A percentile compares a stretch with the other conserved stretches of the same genome.
phyloP scores from a whole-genome alignment of 2,329 filamentous ascomycete species.

The Monosporascus sp. region DNA sequence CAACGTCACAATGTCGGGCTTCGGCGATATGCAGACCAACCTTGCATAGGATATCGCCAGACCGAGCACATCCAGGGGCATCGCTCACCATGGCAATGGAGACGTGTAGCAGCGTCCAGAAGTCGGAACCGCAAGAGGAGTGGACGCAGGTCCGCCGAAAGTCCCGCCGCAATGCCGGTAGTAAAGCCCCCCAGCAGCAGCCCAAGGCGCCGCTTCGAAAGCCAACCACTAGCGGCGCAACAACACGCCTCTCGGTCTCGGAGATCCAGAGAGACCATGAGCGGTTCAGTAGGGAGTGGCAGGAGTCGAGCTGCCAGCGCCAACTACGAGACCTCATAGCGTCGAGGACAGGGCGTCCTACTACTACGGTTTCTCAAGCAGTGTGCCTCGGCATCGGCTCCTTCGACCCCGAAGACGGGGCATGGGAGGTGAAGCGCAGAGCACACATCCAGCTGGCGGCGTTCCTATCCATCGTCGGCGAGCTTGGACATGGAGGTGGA shows the following conservation, averaged over 20 bases:
- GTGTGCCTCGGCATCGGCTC: constrained; percentile 52
- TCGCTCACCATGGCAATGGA: background rate
- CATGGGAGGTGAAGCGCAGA: constrained; percentile 38
- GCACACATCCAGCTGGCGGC: constrained; percentile 49
- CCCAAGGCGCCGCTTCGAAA: background rate
- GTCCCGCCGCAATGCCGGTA: constrained; percentile 6
- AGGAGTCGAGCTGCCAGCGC: constrained; percentile 22
- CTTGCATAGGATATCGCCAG: too few relatives aligned
- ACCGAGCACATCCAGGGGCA: too few relatives aligned
- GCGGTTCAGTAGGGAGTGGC: constrained; percentile 18
- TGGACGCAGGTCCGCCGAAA: constrained; percentile 21
- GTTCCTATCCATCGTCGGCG: constrained; percentile 42
- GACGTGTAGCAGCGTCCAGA: background rate
- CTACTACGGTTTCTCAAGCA: constrained; percentile 32
- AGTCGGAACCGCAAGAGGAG: constrained; percentile 6
- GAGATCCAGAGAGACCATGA: constrained; percentile 19
- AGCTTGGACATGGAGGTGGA: constrained; percentile 17
- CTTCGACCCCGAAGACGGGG: constrained; percentile 45
- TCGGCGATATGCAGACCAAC: too few relatives aligned
- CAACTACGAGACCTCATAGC: constrained; percentile 31
- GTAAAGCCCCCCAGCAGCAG: background rate
- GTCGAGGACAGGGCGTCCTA: constrained; percentile 10
- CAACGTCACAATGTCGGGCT: too few relatives aligned
- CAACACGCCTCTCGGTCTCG: constrained; percentile 14
- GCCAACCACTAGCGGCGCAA: background rate